Percentiles rank a stretch among this genome's conserved stretches.
Evolutionary conservation across 495 filamentous ascomycete genomes (phyloP).

Genomic region (Cercophora samala): DNA sequence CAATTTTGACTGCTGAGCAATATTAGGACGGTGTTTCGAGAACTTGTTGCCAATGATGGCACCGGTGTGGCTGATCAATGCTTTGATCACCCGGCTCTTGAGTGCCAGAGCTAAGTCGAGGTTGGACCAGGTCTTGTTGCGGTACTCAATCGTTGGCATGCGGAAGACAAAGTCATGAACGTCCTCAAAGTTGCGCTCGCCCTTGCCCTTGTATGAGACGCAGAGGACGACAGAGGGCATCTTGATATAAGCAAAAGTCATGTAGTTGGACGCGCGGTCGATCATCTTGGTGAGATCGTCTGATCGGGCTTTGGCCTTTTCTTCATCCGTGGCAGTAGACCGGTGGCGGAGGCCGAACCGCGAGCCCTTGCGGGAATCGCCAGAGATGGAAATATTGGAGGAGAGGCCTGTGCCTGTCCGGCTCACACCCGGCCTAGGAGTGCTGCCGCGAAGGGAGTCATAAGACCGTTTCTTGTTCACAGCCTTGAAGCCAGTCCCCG

Average conservation of each 20-base stretch:
- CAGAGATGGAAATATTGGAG: conserved; percentile 36
- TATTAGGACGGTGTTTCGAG: conserved; percentile 76
- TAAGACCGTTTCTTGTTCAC: conserved; percentile 60
- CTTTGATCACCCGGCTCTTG: conserved; percentile 91
- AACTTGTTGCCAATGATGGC: conserved; percentile 98
- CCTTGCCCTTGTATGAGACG: conserved; percentile 93
- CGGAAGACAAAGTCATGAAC: conserved; percentile 97
- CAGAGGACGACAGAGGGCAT: conserved; percentile 92
- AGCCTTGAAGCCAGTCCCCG: conserved; percentile 38
- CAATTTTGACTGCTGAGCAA: conserved; percentile 71
- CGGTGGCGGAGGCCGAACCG: conserved; percentile 45
- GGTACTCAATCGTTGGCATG: conserved; percentile 88
- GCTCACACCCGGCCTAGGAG: conserved; percentile 45
- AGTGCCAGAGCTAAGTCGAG: conserved; percentile 86
- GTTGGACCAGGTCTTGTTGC: conserved; percentile 99
- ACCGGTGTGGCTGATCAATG: conserved; percentile 89
- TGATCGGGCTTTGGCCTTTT: conserved; percentile 52
- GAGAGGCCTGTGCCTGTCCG: conserved; percentile 53
- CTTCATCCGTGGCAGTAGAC: conserved; percentile 30
- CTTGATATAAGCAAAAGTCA: conserved; percentile 94
- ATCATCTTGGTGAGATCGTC: conserved; percentile 99
- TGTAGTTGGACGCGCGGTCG: conserved; percentile 88
- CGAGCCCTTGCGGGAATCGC: conserved; percentile 50
- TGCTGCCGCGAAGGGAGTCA: conserved; percentile 59
- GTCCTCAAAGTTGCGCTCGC: conserved; percentile 91